Percentiles rank a stretch among this genome's conserved stretches.
Evolutionary conservation across 495 filamentous ascomycete species (phyloP).

Genomic region (Cudoniella acicularis): DNA sequence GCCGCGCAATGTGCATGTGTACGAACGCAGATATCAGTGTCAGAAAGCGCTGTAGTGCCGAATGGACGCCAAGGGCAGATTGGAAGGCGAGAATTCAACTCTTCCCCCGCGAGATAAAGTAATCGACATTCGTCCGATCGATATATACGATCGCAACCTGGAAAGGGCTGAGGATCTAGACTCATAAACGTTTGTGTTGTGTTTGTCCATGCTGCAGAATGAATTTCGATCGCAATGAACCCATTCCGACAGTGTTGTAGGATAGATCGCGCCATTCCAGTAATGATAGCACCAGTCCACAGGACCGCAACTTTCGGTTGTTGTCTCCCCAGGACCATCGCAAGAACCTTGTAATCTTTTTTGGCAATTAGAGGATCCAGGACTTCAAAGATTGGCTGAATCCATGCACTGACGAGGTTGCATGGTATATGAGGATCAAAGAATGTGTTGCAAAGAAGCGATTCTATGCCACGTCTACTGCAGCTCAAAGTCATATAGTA

Average conservation of each 20-base stretch:
- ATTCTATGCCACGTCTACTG: neutral
- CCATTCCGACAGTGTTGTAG: neutral
- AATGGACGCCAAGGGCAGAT: conserved; percentile 1
- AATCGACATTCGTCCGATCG: conserved; percentile 2
- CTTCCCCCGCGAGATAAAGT: conserved; percentile 1
- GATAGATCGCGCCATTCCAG: neutral
- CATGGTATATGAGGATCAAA: neutral
- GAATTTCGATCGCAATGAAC: neutral
- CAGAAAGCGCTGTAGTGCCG: neutral
- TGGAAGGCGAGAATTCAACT: conserved; percentile 1
- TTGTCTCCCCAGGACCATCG: neutral
- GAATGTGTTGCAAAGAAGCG: conserved; percentile 4
- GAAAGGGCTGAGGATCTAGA: neutral
- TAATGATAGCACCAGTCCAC: conserved; percentile 2
- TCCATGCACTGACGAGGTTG: conserved; percentile 4
- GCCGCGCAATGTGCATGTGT: neutral
- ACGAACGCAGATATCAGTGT: neutral
- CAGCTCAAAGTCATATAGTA: conserved; percentile 6
- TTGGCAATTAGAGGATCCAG: neutral
- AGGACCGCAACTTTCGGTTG: neutral
- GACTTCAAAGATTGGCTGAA: neutral
- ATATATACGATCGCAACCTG: neutral
- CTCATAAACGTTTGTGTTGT: conserved; percentile 1
- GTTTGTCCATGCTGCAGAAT: conserved; percentile 1
- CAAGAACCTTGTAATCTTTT: neutral